Base-by-base conservation (phyloP, 768 basidiomycete genomes). In the Boletus pseudopeckii region DNA sequence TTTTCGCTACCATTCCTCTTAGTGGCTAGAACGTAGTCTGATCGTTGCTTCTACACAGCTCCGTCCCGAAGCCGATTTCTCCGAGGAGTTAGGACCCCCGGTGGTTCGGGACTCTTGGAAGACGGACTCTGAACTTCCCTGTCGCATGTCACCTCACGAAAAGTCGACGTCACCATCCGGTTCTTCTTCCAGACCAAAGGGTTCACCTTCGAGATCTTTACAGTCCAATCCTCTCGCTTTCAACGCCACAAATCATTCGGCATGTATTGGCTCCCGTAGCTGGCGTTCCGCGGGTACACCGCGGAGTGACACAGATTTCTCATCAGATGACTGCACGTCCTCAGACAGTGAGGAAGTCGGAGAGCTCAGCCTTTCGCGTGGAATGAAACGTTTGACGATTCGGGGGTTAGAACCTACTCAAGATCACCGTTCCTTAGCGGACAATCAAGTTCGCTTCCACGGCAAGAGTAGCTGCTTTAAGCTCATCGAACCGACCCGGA, bases 21-120 rank as follows among this genome's bases (percentile, higher is more conserved):
- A 30, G 38, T 44, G 30, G 18, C 42, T 13, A 30, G 42, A 39
- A 47, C 15, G 3, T 37, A 40, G 11, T 48, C 58, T 69, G 30
- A 64, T 52, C 15, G 9, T 44, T 42, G 8, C 40, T 40, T 46
- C 51, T 53, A 48, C 54, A 58, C 61, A 89, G 87, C 73, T 88
- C 58, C 77, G 75, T 28, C 88, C 87, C 30, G 79, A 80, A 55
- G 64, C 70, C 42, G 83, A 88, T 64, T 84, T 86, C 64, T 77
- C 80, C 33, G 69, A 76, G 20, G 80, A 85, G 56, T 73, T 90
- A 44, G 87, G 87, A 0, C 81, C 83, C 7, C 79, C 79, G 2
- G 70, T 89, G 9, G 34, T 80, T 43, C 80, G 85, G 36, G 85
- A 77, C 58, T 86, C 85, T 5, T 89, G 87, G 87, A 86, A 68